These are phyloP conservation scores for Arthrobotrys entomopaga DNA, from an alignment of 2,329 filamentous ascomycete species.

Conservation along the genomic window DNA sequence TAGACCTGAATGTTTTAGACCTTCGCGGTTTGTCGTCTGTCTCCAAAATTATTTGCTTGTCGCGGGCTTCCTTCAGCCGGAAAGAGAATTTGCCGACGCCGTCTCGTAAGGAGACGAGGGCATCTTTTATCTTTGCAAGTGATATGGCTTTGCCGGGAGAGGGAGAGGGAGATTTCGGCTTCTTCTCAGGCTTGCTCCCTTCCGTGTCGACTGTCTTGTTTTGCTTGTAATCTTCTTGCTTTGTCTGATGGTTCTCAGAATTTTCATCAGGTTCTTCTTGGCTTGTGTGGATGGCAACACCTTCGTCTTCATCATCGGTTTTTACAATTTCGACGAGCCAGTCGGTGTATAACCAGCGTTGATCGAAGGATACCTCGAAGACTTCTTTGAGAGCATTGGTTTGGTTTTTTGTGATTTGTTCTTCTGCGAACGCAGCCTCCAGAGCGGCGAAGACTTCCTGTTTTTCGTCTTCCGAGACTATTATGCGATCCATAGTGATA, in stretches of 20 bases:
- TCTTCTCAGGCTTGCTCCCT: constrained; percentile 3
- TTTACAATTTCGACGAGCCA: constrained; percentile 15
- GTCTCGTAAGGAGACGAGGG: constrained; percentile 25
- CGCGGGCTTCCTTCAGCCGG: constrained; percentile 36
- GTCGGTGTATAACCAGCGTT: constrained; percentile 25
- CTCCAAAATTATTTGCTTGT: constrained; percentile 32
- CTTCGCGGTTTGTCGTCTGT: constrained; percentile 28
- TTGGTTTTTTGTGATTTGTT: constrained; percentile 29
- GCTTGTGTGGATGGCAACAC: constrained; percentile 18
- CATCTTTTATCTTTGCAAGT: constrained; percentile 28
- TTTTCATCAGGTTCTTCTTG: constrained; percentile 8
- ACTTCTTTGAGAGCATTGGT: constrained; percentile 36
- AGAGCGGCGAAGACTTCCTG: constrained; percentile 28
- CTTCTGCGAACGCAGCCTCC: constrained; percentile 9
- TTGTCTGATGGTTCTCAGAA: neutral
- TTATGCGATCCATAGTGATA: constrained; percentile 32
- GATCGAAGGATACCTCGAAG: constrained; percentile 31
- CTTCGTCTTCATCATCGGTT: constrained; percentile 26
- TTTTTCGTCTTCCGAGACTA: constrained; percentile 33
- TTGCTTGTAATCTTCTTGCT: neutral
- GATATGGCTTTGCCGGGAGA: constrained; percentile 13
- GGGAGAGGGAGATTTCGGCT: constrained; percentile 7
- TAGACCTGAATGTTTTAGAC: constrained; percentile 38
- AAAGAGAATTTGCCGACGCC: constrained; percentile 49
- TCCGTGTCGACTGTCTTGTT: neutral